A percentile compares a stretch with the other conserved stretches of the same genome.
Evolutionary conservation across 305 asterid species (phyloP).

Genomic region (Ajuga reptans): DNA sequence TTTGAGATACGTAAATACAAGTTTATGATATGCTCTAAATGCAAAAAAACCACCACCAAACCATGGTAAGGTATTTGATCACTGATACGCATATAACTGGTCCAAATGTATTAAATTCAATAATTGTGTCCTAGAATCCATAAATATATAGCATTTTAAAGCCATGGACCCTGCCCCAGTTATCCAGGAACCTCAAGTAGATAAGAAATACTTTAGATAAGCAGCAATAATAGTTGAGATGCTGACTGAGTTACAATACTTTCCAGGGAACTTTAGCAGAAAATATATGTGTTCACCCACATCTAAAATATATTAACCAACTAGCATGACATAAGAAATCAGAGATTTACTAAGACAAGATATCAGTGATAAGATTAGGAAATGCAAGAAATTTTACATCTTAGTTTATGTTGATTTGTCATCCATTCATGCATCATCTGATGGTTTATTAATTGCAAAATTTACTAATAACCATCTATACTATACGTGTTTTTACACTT

Average conservation of each 20-base stretch:
- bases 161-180: not conserved
- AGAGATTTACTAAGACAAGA: not conserved
- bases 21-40: not conserved
- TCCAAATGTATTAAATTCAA: not conserved
- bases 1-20: not conserved
- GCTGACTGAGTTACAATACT: not conserved
- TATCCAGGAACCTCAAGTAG: not conserved
- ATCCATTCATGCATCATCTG: too few relatives aligned
- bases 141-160: not conserved
- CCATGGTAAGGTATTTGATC: not conserved
- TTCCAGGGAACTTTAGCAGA: not conserved
- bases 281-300: not conserved
- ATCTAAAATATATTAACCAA: not conserved
- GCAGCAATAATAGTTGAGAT: not conserved
- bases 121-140: not conserved
- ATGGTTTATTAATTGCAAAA: too few relatives aligned
- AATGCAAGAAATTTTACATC: too few relatives aligned
- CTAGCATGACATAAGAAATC: not conserved
- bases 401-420: too few relatives aligned
- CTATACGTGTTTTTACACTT: too few relatives aligned
- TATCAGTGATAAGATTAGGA: too few relatives aligned
- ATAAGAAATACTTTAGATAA: not conserved
- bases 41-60: not conserved
- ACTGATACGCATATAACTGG: not conserved
- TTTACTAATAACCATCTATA: too few relatives aligned